phyloP scores from a whole-genome alignment of 23 red algal species.

The Pyropia yezoensis region DNA sequence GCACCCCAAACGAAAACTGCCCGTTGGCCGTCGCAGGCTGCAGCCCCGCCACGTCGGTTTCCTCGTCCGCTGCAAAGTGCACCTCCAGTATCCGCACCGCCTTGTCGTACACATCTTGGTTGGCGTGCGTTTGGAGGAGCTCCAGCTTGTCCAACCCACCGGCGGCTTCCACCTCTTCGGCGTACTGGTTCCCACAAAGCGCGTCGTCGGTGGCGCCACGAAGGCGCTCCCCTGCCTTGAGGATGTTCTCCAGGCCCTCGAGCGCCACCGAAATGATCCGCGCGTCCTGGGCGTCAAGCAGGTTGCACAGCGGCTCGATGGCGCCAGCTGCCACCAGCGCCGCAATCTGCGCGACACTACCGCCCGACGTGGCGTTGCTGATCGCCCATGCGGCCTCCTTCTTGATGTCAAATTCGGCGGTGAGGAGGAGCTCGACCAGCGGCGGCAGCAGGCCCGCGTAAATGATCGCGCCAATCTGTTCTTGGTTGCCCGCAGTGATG shows the following conservation, averaged over 20 bases:
- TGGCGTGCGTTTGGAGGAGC: slow-evolving; percentile 65
- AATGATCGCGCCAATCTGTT: slow-evolving; percentile 81
- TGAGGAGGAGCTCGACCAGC: slow-evolving; percentile 63
- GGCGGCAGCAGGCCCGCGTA: slow-evolving; percentile 80
- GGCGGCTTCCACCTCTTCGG: slow-evolving; percentile 60
- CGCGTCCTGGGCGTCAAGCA: slow-evolving; percentile 74
- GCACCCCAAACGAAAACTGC: slow-evolving; percentile 57
- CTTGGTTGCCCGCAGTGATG: slow-evolving; percentile 90
- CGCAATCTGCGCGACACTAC: slow-evolving; percentile 58
- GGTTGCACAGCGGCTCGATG: slow-evolving; percentile 89
- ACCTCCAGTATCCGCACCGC: slow-evolving; percentile 61
- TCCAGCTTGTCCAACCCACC: slow-evolving; percentile 95
- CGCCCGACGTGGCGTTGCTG: slow-evolving; percentile 91
- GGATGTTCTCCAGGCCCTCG: slow-evolving; percentile 91
- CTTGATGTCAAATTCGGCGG: slow-evolving; percentile 92
- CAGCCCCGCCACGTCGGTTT: slow-evolving; percentile 64
- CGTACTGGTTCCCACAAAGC: slow-evolving; percentile 45
- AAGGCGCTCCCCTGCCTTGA: slow-evolving; percentile 62
- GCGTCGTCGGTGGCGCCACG: slow-evolving; percentile 29
- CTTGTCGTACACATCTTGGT: slow-evolving; percentile 89
- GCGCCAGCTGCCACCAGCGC: slow-evolving; percentile 67
- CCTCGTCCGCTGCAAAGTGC: slow-evolving; percentile 74
- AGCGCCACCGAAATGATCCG: slow-evolving; percentile 72
- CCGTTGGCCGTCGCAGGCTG: slow-evolving; percentile 49
- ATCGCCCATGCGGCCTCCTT: slow-evolving; percentile 96